Evolutionary conservation across 495 filamentous ascomycete species (phyloP).

Genomic region (Aspergillus leporis): DNA sequence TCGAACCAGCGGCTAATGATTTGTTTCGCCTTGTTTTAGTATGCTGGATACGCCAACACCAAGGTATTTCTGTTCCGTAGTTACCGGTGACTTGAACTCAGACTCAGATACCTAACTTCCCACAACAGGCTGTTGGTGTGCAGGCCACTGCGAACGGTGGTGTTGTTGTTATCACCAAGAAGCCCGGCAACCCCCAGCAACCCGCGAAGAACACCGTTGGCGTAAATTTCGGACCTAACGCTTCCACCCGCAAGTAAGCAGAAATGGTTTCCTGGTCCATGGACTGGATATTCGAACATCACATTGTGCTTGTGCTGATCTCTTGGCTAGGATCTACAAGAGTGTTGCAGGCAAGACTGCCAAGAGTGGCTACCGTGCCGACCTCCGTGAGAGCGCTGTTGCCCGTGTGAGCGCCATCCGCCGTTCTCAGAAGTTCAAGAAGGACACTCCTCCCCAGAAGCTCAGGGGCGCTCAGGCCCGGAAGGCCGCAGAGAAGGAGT

Average conservation of each 20-base stretch:
- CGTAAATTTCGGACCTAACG: constrained; percentile 66
- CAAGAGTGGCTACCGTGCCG: constrained; percentile 80
- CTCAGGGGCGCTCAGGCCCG: constrained; percentile 77
- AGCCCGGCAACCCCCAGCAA: constrained; percentile 64
- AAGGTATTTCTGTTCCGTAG: constrained; percentile 64
- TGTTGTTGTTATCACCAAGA: constrained; percentile 81
- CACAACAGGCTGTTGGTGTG: constrained; percentile 76
- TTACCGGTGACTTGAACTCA: not conserved
- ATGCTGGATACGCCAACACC: constrained; percentile 87
- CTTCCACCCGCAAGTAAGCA: constrained; percentile 75
- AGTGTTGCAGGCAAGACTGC: constrained; percentile 75
- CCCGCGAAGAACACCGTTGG: constrained; percentile 63
- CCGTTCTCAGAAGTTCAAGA: constrained; percentile 72
- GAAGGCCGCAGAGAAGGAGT: constrained; percentile 63
- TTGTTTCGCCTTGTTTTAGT: constrained; percentile 45
- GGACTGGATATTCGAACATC: not conserved
- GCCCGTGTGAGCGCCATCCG: constrained; percentile 87
- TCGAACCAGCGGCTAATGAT: constrained; percentile 26
- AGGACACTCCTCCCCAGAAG: constrained; percentile 72
- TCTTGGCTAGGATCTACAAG: constrained; percentile 73
- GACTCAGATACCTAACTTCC: constrained; percentile 10
- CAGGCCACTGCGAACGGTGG: constrained; percentile 64
- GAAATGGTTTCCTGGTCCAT: not conserved
- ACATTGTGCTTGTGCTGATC: constrained; percentile 18
- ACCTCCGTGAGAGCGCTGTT: constrained; percentile 84